Evolutionary conservation across 306 rosid genomes (phyloP), one percentile per base, ranked within the genome.

Genomic region (Mimosa bimucronata): DNA sequence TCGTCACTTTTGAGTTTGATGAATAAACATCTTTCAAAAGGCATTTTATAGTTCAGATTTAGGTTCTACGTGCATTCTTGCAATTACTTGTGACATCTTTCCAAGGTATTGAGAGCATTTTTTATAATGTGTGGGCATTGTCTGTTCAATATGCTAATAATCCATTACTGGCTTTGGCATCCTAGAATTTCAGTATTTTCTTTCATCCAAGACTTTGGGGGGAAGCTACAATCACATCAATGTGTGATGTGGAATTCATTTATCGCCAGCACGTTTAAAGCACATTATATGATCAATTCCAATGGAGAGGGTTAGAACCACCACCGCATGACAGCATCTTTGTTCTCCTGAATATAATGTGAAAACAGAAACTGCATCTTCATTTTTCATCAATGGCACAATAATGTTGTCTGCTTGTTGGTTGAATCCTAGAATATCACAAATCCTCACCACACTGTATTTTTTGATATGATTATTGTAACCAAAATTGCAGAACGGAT

Each of bases 401-500:
- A 16, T 71, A 65, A 34, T 60, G n/a, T 16, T 21, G 48, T 62
- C 66, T 60, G 37, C 77, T 70, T 40, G 65, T 61, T 66, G 34
- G 64, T 21, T 62, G 48, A 45, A 48, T 77, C 52, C 64, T 15
- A 42, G 44, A 28, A 28, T 52, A 65, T 78, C 41, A 70, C 28
- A 79, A 57, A 55, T 66, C 30, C 60, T 78, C 58, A 23, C 67
- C 29, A 58, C 18, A 41, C 40, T 34, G 23, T 61, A 75, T 14
- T 21, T 25, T 42, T 69, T 61, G 28, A 74, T 79, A 46, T 64
- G 52, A 45, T 83, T 45, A 67, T 74, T 79, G 60, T 30, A 74
- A 71, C 69, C 71, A 53, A 71, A 76, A 76, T 85, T 70, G 84
- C 91, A 93, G 96, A 85, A 65, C 38, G 91, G 76, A 84, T 80